Percentiles rank a stretch among this genome's conserved stretches.
phyloP scores from a whole-genome alignment of 2,329 filamentous ascomycete genomes.

The Penicillium hordei region DNA sequence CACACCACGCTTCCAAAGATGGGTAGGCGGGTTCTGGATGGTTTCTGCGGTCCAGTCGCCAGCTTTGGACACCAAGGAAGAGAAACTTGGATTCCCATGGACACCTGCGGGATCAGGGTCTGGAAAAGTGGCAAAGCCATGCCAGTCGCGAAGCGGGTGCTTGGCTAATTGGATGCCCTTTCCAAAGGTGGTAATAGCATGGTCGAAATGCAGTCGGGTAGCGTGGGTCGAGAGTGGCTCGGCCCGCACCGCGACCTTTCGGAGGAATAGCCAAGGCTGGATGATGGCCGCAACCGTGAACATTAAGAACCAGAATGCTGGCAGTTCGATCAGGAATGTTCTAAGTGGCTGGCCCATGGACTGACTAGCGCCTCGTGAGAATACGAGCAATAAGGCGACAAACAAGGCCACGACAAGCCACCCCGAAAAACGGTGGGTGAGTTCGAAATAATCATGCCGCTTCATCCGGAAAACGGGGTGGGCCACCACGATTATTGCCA shows the following conservation, averaged over 20 bases:
- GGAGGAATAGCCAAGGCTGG: slow-evolving; percentile 71
- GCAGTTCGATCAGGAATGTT: slow-evolving; percentile 46
- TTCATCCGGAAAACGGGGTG: slow-evolving; percentile 63
- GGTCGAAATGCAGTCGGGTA: slow-evolving; percentile 67
- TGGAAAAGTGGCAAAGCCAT: slow-evolving; percentile 73
- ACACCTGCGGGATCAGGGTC: slow-evolving; percentile 41
- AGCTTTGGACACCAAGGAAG: slow-evolving; percentile 68
- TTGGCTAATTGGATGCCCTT: slow-evolving; percentile 61
- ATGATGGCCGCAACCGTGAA: slow-evolving; percentile 64
- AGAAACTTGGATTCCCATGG: slow-evolving; percentile 55
- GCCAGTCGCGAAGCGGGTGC: slow-evolving; percentile 67
- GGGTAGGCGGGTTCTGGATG: slow-evolving; percentile 61
- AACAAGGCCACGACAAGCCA: slow-evolving; percentile 67
- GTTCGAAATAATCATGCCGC: slow-evolving; percentile 69
- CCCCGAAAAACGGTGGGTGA: slow-evolving; percentile 70
- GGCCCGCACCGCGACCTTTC: slow-evolving; percentile 64
- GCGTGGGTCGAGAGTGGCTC: slow-evolving; percentile 72
- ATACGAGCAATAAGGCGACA: slow-evolving; percentile 62
- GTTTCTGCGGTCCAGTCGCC: slow-evolving; percentile 71
- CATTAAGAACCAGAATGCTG: slow-evolving; percentile 67
- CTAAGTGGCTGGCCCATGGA: slow-evolving; percentile 39
- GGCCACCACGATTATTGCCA: slow-evolving; percentile 61
- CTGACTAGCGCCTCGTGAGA: slow-evolving; percentile 47
- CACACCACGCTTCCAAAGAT: slow-evolving; percentile 67
- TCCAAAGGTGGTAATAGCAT: slow-evolving; percentile 59